Evolutionary conservation across 768 basidiomycete species (phyloP).

Genomic region (Sistotremastrum suecicum): DNA sequence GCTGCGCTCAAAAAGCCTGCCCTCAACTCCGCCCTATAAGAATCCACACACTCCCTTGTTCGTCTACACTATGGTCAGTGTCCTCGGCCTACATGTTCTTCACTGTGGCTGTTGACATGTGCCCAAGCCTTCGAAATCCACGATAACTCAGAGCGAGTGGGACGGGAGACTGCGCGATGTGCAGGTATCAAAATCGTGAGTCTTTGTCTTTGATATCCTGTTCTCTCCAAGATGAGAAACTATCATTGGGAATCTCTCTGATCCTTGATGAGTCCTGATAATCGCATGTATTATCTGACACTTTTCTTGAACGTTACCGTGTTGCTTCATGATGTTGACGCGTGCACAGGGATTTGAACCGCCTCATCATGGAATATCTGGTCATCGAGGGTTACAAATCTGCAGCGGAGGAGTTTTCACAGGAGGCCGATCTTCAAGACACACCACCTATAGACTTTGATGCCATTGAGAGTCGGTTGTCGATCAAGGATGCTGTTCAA

Average conservation of each 20-base stretch:
- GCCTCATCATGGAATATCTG: slow-evolving; percentile 93
- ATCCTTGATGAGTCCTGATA: slow-evolving; percentile 55
- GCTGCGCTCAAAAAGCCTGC: slow-evolving; percentile 15
- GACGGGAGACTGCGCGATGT: slow-evolving; percentile 71
- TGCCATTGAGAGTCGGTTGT: slow-evolving; percentile 87
- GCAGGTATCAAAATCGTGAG: slow-evolving; percentile 81
- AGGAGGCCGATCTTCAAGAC: slow-evolving; percentile 55
- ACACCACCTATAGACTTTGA: slow-evolving; percentile 72
- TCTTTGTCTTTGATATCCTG: slow-evolving; percentile 11
- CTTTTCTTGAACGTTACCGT: slow-evolving; percentile 16
- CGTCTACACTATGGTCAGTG: slow-evolving; percentile 14
- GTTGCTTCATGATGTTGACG: slow-evolving; percentile 9
- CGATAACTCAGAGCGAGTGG: slow-evolving; percentile 77
- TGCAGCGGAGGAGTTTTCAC: slow-evolving; percentile 88
- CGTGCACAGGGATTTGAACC: slow-evolving; percentile 70
- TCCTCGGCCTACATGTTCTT: background rate
- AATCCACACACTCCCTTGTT: slow-evolving; percentile 11
- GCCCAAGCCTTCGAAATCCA: slow-evolving; percentile 33
- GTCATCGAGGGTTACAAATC: slow-evolving; percentile 96
- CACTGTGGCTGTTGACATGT: slow-evolving; percentile 2
- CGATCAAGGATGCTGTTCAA: slow-evolving; percentile 86
- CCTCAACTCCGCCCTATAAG: slow-evolving; percentile 26
- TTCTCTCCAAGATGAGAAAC: slow-evolving; percentile 45
- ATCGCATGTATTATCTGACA: slow-evolving; percentile 87
- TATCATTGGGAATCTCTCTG: slow-evolving; percentile 99